Base-by-base conservation (phyloP, 2,329 filamentous ascomycete genomes). In the Verticillium longisporum region DNA sequence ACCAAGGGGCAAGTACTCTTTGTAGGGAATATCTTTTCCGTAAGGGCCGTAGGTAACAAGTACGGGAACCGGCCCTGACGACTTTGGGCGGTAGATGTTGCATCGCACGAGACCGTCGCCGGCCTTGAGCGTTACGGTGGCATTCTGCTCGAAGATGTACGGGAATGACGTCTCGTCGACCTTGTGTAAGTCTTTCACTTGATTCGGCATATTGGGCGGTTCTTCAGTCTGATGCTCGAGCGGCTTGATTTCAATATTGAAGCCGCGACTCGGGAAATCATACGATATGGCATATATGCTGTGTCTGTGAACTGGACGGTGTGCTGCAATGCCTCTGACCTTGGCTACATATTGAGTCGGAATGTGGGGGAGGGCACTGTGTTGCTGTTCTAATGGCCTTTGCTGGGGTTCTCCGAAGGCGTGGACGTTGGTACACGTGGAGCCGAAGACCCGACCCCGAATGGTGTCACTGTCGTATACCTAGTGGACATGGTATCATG, bases 41-140 rank as follows among this genome's bases (percentile, higher is more conserved):
- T 91, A 91, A 0, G 88, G 88, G 0, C 88, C 88, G 65, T 91
- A 91, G 0, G 88, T 91, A 2, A 88, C 83, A 9, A 91, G 70
- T 0, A 89, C 87, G 0, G 88, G 88, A 26, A 80, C 59, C 15
- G 64, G 63, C 11, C 62, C 66, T 14, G 60, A 33, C 1, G 41
- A 55, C 58, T 73, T 71, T 0, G 75, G 75, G 6, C 73, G 69
- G 63, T 76, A 77, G 15, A 77, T 68, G 41, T 77, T 77, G 63
- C 72, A 73, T 13, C 75, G 71, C 18, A 77, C 69, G 6, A 74
- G 66, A 14, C 71, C 66, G 1, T 69, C 61, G 31, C 66, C 66
- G 6, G 65, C 63, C 50, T 72, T 74, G 15, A 76, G 65, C 2
- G 66, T 61, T 2, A 76, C 68, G 0, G 70, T 72, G 6, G 68